Evolutionary conservation across 2,329 filamentous ascomycete species (phyloP).

Genomic region (Colletotrichum sublineola): DNA sequence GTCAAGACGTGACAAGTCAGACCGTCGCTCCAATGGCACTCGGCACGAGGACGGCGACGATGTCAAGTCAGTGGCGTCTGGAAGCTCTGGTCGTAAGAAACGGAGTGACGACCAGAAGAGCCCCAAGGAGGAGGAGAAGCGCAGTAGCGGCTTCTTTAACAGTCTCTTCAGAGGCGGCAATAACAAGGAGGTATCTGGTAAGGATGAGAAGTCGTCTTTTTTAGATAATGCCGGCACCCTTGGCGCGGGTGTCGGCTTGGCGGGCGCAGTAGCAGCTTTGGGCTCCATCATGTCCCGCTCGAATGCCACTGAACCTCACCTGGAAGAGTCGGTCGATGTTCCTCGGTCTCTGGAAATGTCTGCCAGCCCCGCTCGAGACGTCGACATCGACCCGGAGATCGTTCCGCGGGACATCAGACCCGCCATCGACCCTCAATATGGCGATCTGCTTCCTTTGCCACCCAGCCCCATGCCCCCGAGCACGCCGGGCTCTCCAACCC

Average conservation of each 20-base stretch:
- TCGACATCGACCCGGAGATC: conserved; percentile 69
- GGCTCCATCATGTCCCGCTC: conserved; percentile 56
- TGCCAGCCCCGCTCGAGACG: conserved; percentile 43
- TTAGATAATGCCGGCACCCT: conserved; percentile 79
- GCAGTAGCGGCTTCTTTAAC: conserved; percentile 61
- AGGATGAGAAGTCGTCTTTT: conserved; percentile 68
- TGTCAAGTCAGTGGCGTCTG: conserved; percentile 58
- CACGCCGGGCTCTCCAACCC: conserved; percentile 63
- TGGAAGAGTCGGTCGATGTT: conserved; percentile 49
- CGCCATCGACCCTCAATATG: conserved; percentile 75
- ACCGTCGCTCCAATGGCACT: conserved; percentile 54
- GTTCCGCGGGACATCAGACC: conserved; percentile 70
- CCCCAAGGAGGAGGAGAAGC: conserved; percentile 56
- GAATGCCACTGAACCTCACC: conserved; percentile 61
- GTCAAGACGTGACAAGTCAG: conserved; percentile 50
- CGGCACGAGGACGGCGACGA: conserved; percentile 62
- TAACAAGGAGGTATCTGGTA: conserved; percentile 51
- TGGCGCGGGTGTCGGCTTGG: conserved; percentile 77
- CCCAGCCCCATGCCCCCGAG: conserved; percentile 75
- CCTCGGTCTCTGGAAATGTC: conserved; percentile 15
- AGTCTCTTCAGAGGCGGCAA: conserved; percentile 60
- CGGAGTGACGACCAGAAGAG: conserved; percentile 52
- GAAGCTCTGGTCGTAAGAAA: conserved; percentile 47
- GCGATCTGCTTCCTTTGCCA: conserved; percentile 74
- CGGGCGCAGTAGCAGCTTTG: conserved; percentile 61